phyloP scores from a whole-genome alignment of 2,329 filamentous ascomycete species.

The Cadophora gregata region DNA sequence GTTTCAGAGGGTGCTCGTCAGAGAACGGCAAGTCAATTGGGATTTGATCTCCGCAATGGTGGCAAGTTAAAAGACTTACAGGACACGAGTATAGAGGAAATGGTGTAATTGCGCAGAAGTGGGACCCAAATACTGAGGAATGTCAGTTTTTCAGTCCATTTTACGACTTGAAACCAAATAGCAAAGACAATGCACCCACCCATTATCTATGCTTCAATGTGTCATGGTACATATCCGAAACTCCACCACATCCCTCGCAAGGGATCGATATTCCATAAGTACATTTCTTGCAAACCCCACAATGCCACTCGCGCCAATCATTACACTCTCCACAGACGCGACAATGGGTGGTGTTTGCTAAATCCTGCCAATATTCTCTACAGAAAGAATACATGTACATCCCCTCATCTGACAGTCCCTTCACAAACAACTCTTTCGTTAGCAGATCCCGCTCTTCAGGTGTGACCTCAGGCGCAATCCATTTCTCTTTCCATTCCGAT shows the following conservation, averaged over 20 bases:
- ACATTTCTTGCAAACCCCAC: constrained; percentile 6
- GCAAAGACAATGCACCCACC: too few relatives aligned
- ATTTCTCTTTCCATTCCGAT: too few relatives aligned
- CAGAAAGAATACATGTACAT: constrained; percentile 12
- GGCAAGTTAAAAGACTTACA: neutral
- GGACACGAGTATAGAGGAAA: neutral
- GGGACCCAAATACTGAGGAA: too few relatives aligned
- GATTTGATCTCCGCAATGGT: neutral
- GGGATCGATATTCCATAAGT: constrained; percentile 5
- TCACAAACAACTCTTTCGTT: too few relatives aligned
- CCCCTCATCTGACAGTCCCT: too few relatives aligned
- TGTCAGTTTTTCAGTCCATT: too few relatives aligned
- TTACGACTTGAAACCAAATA: too few relatives aligned
- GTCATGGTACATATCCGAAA: neutral
- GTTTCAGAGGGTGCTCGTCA: neutral
- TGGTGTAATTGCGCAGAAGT: neutral
- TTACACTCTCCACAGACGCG: constrained; percentile 1
- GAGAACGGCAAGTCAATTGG: neutral
- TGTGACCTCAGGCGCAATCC: too few relatives aligned
- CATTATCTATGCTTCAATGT: neutral
- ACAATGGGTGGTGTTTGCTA: neutral
- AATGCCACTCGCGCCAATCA: constrained; percentile 14
- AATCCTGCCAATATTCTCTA: neutral
- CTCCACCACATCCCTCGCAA: constrained; percentile 14
- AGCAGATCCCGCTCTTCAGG: too few relatives aligned